Conservation (phyloP, 805 yeast species). For the Metschnikowia sp. region DNA sequence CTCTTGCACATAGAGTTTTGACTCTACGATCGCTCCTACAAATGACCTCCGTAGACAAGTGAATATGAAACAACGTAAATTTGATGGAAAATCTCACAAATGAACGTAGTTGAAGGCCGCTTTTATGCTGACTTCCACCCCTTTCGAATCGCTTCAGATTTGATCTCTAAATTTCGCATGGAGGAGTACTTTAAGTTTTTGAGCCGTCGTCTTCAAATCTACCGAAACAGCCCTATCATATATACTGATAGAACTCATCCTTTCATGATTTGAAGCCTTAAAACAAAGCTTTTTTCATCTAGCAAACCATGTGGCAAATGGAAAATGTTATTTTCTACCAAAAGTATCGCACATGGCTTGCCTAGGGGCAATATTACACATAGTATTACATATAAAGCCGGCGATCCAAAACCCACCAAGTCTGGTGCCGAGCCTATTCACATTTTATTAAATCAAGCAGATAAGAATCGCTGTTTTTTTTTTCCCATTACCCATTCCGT, state of each 20-base stretch:
- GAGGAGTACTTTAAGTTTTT: too few relatives aligned
- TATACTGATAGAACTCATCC: too few relatives aligned
- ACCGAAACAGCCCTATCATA: too few relatives aligned
- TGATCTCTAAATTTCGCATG: too few relatives aligned
- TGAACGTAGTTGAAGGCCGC: too few relatives aligned
- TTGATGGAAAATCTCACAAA: too few relatives aligned
- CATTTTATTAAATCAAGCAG: background rate
- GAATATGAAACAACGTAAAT: background rate
- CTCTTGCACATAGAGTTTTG: constrained; percentile 12
- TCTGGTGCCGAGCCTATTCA: background rate
- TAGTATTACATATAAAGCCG: constrained; percentile 4
- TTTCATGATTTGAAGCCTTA: too few relatives aligned
- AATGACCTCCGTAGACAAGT: background rate
- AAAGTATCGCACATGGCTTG: background rate
- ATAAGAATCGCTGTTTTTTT: background rate
- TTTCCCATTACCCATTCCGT: background rate
- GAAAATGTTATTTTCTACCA: background rate
- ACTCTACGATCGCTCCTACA: constrained; percentile 23
- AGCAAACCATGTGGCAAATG: background rate
- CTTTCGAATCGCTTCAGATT: too few relatives aligned
- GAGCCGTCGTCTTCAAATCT: too few relatives aligned
- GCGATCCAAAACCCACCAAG: background rate
- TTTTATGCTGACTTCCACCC: too few relatives aligned
- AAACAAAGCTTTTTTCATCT: background rate
- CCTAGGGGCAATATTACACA: constrained; percentile 2